Evolutionary conservation across 345 rosid genomes (phyloP).

Genomic region (Eucalyptus erythrocorys): DNA sequence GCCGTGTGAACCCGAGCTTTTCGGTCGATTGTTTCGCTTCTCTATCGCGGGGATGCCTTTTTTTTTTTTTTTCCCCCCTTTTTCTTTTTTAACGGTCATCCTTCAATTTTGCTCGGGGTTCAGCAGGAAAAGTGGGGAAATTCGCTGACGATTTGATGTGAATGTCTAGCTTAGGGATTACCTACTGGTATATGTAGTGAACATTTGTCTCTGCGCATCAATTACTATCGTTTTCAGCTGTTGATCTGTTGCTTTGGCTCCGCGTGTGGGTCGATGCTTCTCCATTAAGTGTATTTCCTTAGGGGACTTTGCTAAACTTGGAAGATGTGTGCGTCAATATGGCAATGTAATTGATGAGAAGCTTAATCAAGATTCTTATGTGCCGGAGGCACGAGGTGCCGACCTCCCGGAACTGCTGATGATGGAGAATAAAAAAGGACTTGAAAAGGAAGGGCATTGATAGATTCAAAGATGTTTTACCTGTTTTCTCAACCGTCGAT

Average conservation of each 20-base stretch:
- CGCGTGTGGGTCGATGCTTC: neutral
- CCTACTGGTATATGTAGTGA: neutral
- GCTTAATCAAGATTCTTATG: neutral
- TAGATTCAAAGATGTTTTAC: neutral
- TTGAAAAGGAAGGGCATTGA: neutral
- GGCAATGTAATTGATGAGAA: neutral
- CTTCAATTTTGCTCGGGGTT: neutral
- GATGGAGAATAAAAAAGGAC: neutral
- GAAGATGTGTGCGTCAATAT: neutral
- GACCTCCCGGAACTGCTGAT: neutral
- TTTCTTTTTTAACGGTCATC: neutral
- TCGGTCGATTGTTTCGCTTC: neutral
- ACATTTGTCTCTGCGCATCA: neutral
- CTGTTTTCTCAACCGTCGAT: neutral
- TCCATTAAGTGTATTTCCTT: neutral
- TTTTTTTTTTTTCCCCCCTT: rapidly evolving
- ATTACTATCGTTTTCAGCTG: neutral
- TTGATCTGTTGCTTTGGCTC: neutral
- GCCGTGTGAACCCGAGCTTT: neutral
- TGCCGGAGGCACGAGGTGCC: neutral
- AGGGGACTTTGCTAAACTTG: neutral
- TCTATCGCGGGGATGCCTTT: neutral
- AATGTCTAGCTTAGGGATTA: neutral
- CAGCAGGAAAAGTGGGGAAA: neutral
- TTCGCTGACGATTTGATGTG: neutral